phyloP scores from a whole-genome alignment of 306 rosid species.

The Gleditsia sinensis region DNA sequence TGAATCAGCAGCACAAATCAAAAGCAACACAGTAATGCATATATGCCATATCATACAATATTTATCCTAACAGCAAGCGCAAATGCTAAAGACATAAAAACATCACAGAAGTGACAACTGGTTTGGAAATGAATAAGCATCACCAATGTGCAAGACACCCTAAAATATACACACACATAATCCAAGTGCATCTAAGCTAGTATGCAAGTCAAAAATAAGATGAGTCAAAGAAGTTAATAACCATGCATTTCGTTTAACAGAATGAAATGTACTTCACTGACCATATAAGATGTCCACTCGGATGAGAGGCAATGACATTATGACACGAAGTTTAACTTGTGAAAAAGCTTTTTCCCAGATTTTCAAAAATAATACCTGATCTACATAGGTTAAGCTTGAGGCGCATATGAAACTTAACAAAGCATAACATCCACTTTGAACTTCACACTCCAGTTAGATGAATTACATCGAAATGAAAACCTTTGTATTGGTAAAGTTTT shows the following conservation, averaged over 20 bases:
- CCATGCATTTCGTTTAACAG: neutral
- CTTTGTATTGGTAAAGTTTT: constrained; percentile 10
- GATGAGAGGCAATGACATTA: neutral
- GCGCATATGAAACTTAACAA: neutral
- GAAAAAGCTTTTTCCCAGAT: neutral
- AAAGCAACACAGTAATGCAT: neutral
- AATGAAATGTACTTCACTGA: neutral
- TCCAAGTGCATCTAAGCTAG: neutral
- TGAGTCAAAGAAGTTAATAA: neutral
- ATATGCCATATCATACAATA: constrained; percentile 8
- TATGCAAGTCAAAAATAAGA: neutral
- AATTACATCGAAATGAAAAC: neutral
- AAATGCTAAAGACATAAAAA: constrained; percentile 12
- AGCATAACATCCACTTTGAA: constrained; percentile 10
- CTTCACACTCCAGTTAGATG: neutral
- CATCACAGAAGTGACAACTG: neutral
- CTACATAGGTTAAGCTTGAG: too few relatives aligned
- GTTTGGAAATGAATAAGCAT: neutral
- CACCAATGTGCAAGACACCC: neutral
- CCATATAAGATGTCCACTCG: neutral
- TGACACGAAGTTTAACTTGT: neutral
- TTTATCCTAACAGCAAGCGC: neutral
- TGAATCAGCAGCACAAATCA: constrained; percentile 7
- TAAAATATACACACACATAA: neutral
- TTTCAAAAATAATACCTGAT: neutral